A percentile compares a stretch with the other conserved stretches of the same genome.
Conservation (phyloP, 2,329 filamentous ascomycete genomes). For the Epichloe bromicola region DNA sequence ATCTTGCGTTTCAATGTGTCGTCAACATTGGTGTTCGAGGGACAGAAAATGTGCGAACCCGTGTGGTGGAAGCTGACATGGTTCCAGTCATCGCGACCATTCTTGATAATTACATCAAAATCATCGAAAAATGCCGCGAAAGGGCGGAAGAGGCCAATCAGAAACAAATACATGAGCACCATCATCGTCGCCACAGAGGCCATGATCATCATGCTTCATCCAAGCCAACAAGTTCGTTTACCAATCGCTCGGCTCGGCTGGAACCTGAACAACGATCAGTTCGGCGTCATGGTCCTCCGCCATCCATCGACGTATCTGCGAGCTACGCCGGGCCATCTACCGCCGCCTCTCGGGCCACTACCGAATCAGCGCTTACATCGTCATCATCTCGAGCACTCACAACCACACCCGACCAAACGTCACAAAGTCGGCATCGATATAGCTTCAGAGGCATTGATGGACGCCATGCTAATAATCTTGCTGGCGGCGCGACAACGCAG, state of each 20-base stretch:
- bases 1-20: conserved; percentile 94
- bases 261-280: conserved; percentile 48
- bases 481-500: conserved; percentile 38
- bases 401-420: conserved; percentile 10
- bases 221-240: conserved; percentile 37
- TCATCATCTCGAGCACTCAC: conserved; percentile 7
- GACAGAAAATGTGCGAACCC: conserved; percentile 83
- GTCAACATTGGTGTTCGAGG: conserved; percentile 97
- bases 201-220: conserved; percentile 35
- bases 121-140: conserved; percentile 82
- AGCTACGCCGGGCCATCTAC: conserved; percentile 27
- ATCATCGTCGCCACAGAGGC: conserved; percentile 33
- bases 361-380: conserved; percentile 13
- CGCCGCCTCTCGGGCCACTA: conserved; percentile 12
- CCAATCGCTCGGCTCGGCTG: conserved; percentile 37
- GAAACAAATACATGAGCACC: conserved; percentile 46
- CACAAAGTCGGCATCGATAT: conserved; percentile 32
- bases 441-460: conserved; percentile 39
- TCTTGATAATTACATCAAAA: conserved; percentile 94
- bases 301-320: conserved; percentile 45
- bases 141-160: conserved; percentile 73
- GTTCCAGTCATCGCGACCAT: conserved; percentile 97
- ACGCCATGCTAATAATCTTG: conserved; percentile 34
- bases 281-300: conserved; percentile 70
- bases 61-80: conserved; percentile 97